Evolutionary conservation across 2,329 filamentous ascomycete species (phyloP).

Genomic region (Zymoseptoria passerinii): DNA sequence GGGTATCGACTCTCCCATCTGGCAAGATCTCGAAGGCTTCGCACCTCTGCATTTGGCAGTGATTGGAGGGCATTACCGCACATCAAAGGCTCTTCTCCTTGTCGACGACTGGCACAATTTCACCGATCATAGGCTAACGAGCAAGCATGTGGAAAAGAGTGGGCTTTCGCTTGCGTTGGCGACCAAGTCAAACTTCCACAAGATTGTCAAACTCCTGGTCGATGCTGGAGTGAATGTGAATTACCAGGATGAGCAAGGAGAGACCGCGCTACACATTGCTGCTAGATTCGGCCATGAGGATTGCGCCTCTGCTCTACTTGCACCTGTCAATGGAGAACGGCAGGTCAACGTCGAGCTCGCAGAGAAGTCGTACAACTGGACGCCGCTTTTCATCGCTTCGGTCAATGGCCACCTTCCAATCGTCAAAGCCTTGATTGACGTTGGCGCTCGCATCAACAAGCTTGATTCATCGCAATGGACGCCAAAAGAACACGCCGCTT

Average conservation of each 20-base stretch:
- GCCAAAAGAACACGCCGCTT: constrained; percentile 81
- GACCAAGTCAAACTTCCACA: constrained; percentile 75
- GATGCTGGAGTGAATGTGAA: constrained; percentile 89
- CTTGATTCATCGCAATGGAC: constrained; percentile 88
- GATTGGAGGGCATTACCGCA: constrained; percentile 79
- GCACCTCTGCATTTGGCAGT: constrained; percentile 88
- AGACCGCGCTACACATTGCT: constrained; percentile 86
- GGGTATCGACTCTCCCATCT: constrained; percentile 77
- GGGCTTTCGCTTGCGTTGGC: constrained; percentile 82
- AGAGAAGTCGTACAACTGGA: constrained; percentile 87
- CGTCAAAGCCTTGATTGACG: constrained; percentile 66
- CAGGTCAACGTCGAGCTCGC: constrained; percentile 67
- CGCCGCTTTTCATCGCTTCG: constrained; percentile 83
- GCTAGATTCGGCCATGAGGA: constrained; percentile 78
- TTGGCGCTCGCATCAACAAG: constrained; percentile 66
- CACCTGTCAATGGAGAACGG: constrained; percentile 56
- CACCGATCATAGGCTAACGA: constrained; percentile 45
- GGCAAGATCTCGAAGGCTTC: constrained; percentile 89
- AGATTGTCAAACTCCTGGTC: constrained; percentile 79
- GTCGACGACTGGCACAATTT: constrained; percentile 40
- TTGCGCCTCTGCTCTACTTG: constrained; percentile 68
- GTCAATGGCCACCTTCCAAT: constrained; percentile 77
- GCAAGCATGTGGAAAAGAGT: constrained; percentile 68
- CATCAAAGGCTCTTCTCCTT: constrained; percentile 70
- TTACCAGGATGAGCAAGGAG: constrained; percentile 80